Base-by-base conservation (phyloP, 2,329 filamentous ascomycete genomes). In the Cryphonectria radicalis region DNA sequence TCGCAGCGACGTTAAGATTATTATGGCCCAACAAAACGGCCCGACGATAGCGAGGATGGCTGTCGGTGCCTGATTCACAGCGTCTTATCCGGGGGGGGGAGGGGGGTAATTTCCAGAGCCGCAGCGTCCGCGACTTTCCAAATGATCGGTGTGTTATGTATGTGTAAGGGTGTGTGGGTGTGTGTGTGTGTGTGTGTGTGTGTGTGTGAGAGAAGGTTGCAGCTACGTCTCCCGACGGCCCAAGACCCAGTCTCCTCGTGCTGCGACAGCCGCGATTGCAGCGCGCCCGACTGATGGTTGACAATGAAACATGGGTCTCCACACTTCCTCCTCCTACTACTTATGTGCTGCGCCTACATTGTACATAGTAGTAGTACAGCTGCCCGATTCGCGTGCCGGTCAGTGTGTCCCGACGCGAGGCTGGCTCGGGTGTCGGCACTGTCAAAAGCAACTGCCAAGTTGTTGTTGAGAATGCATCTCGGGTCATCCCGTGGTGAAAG, bases 211-310 rank as follows among this genome's bases (percentile, higher is more conserved):
- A 50, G 1, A 5, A 19, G 40, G 57, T 40, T n/a, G 32, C 6
- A 40, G 59, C 59, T 37, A 32, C 4, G 11, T 28, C 28, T 59
- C 28, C 55, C 55, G 19, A 28, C 11, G 28, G 22, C 22, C 62
- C 17, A 14, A 25, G 14, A n/a, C n/a, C 62, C n/a, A 64, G 28
- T 46, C 14, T 64, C 40, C 13, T 17, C 3, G 28, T 43, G 37
- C 32, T 40, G 40, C 62, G n/a, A 28, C 62, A 64, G 62, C 62
- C 62, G 62, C 62, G 62, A 46, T 40, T 62, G 59, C 32, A n/a
- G 35, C 59, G 35, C 35, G 35, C 14, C 35, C 62, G 40, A 11
- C 28, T 35, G 4, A 37, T 28, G 11, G 37, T 43, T 43, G 35
- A 37, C 53, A 57, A 32, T 28, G 53, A 28, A 28, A 32, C 17